phyloP scores from a whole-genome alignment of 257 asterid species.

The Solanum pinnatisectum region DNA sequence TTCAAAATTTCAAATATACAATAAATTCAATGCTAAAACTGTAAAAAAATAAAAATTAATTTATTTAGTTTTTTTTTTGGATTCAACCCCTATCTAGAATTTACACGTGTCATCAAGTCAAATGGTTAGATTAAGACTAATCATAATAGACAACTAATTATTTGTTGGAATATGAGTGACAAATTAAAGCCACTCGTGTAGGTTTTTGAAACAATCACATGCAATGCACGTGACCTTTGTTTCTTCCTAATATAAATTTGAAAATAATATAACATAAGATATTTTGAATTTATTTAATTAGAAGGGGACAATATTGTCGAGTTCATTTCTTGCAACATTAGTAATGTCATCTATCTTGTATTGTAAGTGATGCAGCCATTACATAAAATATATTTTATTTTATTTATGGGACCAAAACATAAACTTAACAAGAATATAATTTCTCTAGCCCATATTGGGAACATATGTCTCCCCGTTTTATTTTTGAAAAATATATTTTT shows the following conservation, averaged over 20 bases:
- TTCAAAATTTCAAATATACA: not conserved
- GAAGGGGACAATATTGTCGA: slow-evolving; percentile 22
- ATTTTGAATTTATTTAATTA: not conserved
- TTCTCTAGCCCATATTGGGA: slow-evolving; percentile 3
- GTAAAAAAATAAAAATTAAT: not conserved
- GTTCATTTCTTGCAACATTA: slow-evolving; percentile 5
- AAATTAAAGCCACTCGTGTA: slow-evolving; percentile 2
- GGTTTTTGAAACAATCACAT: slow-evolving; percentile 18
- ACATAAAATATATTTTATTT: not conserved
- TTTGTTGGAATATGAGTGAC: not conserved
- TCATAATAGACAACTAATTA: slow-evolving; percentile 4
- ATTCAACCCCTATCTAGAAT: not conserved
- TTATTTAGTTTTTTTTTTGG: not conserved
- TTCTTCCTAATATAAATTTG: slow-evolving; percentile 8
- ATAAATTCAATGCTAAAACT: not conserved
- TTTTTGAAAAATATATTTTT: not conserved
- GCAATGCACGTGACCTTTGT: slow-evolving; percentile 31
- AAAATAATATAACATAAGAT: slow-evolving; percentile 3
- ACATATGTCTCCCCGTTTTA: slow-evolving; percentile 10
- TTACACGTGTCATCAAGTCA: slow-evolving; percentile 19
- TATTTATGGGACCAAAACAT: slow-evolving; percentile 11
- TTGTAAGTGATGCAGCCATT: slow-evolving; percentile 19
- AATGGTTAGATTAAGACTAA: slow-evolving; percentile 9
- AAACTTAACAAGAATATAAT: not conserved
- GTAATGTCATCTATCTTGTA: slow-evolving; percentile 21